Conservation (phyloP, 2,329 filamentous ascomycete genomes). For the Colletotrichum sp. region DNA sequence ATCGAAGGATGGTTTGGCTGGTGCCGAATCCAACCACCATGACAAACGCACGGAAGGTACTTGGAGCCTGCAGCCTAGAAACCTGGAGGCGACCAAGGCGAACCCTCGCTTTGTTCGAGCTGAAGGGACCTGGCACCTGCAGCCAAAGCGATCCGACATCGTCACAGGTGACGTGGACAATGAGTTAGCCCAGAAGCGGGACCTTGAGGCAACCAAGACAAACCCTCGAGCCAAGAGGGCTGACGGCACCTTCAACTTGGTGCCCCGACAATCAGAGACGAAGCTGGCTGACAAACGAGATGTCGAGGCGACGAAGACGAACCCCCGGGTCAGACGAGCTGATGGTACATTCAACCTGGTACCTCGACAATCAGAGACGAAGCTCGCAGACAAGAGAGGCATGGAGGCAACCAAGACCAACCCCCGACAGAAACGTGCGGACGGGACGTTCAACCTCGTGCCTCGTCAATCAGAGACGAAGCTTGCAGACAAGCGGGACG, state of each 20-base stretch:
- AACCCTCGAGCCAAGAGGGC: neutral
- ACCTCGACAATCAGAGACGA: rapidly evolving
- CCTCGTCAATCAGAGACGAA: neutral
- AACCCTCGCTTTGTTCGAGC: neutral
- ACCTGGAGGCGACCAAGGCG: neutral
- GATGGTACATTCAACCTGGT: neutral
- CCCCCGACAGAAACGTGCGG: neutral
- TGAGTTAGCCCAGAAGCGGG: rapidly evolving
- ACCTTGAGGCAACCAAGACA: neutral
- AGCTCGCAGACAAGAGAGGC: rapidly evolving
- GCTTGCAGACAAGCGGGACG: neutral
- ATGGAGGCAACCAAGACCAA: neutral
- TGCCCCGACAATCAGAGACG: neutral
- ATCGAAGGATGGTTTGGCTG: neutral
- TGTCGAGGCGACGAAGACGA: neutral
- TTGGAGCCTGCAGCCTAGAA: neutral
- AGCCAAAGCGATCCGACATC: neutral
- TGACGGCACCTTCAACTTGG: neutral
- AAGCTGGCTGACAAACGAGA: rapidly evolving
- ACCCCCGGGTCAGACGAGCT: neutral
- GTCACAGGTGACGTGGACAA: neutral
- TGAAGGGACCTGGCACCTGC: neutral
- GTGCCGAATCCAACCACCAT: neutral
- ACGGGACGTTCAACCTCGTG: neutral
- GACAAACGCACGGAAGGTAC: neutral